These are phyloP conservation scores for Cytospora chrysosperma DNA, from an alignment of 2,329 filamentous ascomycete species.

Conservation along the genomic window DNA sequence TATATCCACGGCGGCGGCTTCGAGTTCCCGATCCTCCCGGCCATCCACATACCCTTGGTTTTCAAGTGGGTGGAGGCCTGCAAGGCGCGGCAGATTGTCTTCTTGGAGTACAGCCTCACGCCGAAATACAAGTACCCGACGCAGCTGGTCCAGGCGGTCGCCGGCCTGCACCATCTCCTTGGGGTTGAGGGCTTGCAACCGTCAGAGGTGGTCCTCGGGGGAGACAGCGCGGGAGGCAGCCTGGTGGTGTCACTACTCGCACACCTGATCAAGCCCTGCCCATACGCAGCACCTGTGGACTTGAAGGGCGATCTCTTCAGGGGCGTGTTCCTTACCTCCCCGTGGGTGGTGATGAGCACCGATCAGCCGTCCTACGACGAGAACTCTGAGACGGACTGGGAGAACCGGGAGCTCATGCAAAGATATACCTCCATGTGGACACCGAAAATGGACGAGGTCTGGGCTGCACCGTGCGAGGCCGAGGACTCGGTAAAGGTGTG, in stretches of 20 bases:
- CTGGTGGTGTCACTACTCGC: conserved; percentile 27
- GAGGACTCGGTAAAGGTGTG: conserved; percentile 11
- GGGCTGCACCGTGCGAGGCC: conserved; percentile 22
- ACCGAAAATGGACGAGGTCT: conserved; percentile 21
- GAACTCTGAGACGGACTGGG: conserved; percentile 25
- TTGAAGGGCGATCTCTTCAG: conserved; percentile 14
- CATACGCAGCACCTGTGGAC: conserved; percentile 21
- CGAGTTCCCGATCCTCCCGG: conserved; percentile 24
- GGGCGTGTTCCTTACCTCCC: conserved; percentile 26
- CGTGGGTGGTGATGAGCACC: conserved; percentile 23
- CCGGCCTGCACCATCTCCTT: conserved; percentile 23
- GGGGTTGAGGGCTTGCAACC: conserved; percentile 1
- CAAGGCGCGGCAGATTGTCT: conserved; percentile 19
- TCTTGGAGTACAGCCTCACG: conserved; percentile 28
- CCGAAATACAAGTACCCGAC: conserved; percentile 28
- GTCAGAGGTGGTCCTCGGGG: conserved; percentile 25
- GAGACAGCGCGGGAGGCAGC: conserved; percentile 29
- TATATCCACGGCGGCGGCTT: conserved; percentile 31
- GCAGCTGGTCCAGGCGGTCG: conserved; percentile 27
- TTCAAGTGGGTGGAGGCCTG: conserved; percentile 19
- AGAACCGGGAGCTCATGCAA: not conserved
- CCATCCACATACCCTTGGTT: conserved; percentile 27
- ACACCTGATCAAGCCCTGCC: conserved; percentile 22
- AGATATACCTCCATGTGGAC: not conserved
- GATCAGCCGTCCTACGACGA: conserved; percentile 16